phyloP scores from a whole-genome alignment of 495 filamentous ascomycete genomes.

The Daldinia childiae region DNA sequence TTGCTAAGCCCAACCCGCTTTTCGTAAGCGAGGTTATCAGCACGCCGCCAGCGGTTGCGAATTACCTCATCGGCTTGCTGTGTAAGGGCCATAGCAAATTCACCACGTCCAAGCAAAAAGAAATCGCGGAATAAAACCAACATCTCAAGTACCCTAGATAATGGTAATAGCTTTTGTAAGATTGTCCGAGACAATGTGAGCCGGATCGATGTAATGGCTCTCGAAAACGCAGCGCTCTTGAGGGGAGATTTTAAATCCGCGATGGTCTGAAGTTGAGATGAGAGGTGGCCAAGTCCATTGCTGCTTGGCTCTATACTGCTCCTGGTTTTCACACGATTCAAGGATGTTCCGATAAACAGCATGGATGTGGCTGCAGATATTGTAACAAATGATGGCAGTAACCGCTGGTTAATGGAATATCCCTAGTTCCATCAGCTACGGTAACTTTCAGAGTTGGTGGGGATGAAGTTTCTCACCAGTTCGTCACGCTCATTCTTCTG shows the following conservation, averaged over 20 bases:
- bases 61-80: constrained; percentile 83
- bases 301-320: constrained; percentile 61
- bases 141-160: constrained; percentile 77
- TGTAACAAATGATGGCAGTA: constrained; percentile 83
- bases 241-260: constrained; percentile 76
- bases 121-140: constrained; percentile 84
- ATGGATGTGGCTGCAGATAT: constrained; percentile 79
- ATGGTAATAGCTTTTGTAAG: constrained; percentile 80
- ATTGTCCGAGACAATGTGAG: constrained; percentile 82
- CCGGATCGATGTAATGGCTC: constrained; percentile 77
- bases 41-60: constrained; percentile 62
- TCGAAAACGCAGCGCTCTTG: constrained; percentile 71
- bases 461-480: constrained; percentile 44
- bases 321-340: constrained; percentile 77
- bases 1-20: constrained; percentile 60
- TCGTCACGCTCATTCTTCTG: constrained; percentile 51
- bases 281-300: constrained; percentile 68
- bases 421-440: constrained; percentile 46
- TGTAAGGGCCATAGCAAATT: constrained; percentile 88
- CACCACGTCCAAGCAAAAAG: constrained; percentile 85
- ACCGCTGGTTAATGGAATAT: constrained; percentile 62
- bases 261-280: constrained; percentile 77
- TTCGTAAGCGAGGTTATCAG: constrained; percentile 63
- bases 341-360: constrained; percentile 87
- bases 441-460: background rate